Evolutionary conservation across 495 filamentous ascomycete species (phyloP).

Genomic region (Aspergillus homomorphus): DNA sequence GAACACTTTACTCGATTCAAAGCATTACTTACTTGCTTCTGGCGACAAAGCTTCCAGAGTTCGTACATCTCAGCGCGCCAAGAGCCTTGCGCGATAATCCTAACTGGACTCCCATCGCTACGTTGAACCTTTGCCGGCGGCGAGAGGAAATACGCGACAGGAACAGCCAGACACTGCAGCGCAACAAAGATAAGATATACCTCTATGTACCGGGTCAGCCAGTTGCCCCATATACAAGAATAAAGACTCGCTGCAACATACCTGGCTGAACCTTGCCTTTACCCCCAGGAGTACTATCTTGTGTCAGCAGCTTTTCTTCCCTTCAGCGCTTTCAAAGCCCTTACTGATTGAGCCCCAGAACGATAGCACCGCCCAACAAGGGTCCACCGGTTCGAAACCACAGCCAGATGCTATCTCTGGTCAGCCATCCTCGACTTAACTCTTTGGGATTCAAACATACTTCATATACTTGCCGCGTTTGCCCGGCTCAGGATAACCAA

Average conservation of each 20-base stretch:
- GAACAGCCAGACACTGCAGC: conserved; percentile 52
- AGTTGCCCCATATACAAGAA: neutral
- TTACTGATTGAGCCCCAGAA: conserved; percentile 55
- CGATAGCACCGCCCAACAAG: conserved; percentile 60
- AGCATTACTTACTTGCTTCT: conserved; percentile 23
- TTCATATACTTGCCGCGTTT: conserved; percentile 55
- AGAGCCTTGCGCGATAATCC: conserved; percentile 41
- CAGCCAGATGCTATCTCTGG: conserved; percentile 50
- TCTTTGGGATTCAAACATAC: conserved; percentile 12
- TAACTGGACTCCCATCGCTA: conserved; percentile 51
- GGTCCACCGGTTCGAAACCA: conserved; percentile 57
- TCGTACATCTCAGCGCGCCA: conserved; percentile 33
- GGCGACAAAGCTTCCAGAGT: conserved; percentile 28
- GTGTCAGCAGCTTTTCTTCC: conserved; percentile 31
- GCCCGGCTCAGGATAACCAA: conserved; percentile 58
- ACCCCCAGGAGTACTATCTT: conserved; percentile 13
- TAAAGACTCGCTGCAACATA: conserved; percentile 8
- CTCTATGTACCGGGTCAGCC: conserved; percentile 12
- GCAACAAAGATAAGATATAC: conserved; percentile 57
- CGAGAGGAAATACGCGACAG: conserved; percentile 53
- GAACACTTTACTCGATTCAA: neutral
- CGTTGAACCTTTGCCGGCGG: conserved; percentile 53
- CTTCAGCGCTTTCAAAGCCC: neutral
- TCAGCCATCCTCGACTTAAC: conserved; percentile 1
- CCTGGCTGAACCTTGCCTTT: conserved; percentile 30